A percentile compares a stretch with the other conserved stretches of the same genome.
These are phyloP conservation scores for Erythrophleum ivorense DNA, from an alignment of 331 rosid genomes.

Conservation along the genomic window DNA sequence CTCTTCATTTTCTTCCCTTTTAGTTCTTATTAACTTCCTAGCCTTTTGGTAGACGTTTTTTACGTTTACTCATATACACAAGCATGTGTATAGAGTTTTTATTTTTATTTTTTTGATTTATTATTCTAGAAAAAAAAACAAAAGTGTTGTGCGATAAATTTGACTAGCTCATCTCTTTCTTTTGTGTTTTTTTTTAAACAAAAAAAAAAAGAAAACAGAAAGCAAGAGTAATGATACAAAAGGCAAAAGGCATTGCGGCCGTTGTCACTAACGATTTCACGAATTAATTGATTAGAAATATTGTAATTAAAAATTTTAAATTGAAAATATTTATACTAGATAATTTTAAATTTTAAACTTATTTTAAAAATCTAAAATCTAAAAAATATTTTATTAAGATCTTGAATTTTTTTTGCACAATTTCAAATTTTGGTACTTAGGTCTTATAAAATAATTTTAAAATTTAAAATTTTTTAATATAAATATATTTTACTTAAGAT, in stretches of 20 bases:
- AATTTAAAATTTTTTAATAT: too few relatives aligned
- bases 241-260: background rate
- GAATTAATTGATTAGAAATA: background rate
- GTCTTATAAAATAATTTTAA: too few relatives aligned
- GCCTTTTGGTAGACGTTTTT: background rate
- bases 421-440: too few relatives aligned
- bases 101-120: too few relatives aligned
- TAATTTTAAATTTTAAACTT: too few relatives aligned
- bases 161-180: background rate
- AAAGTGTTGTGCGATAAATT: background rate
- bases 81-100: background rate
- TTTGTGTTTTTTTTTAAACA: background rate
- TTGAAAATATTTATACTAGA: too few relatives aligned
- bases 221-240: background rate
- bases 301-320: too few relatives aligned
- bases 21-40: background rate
- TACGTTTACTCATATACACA: background rate
- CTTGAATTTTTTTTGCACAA: too few relatives aligned
- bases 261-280: constrained; percentile 11
- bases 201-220: too few relatives aligned
- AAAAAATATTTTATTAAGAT: too few relatives aligned
- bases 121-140: background rate
- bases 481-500: too few relatives aligned
- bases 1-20: background rate
- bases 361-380: too few relatives aligned